phyloP scores from a whole-genome alignment of 177 flowering plant species.

The Vitis hybrid region DNA sequence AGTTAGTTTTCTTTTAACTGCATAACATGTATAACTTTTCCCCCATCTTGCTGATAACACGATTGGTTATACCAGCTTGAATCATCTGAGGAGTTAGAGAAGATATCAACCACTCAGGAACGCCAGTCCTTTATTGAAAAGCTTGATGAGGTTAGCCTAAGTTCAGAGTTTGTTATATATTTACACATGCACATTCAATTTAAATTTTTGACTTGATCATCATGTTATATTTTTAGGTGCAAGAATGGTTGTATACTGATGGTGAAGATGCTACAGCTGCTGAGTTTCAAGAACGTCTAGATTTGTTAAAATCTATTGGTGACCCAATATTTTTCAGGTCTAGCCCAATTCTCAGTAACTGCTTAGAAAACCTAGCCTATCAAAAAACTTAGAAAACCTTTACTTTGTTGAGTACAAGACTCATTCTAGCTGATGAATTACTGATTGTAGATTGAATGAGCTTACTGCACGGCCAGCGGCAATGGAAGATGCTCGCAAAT shows the following conservation, averaged over 20 bases:
- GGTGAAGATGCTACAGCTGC: slow-evolving; percentile 93
- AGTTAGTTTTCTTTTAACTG: no score
- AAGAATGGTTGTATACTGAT: slow-evolving; percentile 96
- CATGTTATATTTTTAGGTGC: slow-evolving; percentile 50
- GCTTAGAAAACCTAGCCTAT: neutral
- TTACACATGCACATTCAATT: no score
- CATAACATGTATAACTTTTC: no score
- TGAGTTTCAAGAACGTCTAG: slow-evolving; percentile 72
- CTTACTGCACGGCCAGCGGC: slow-evolving; percentile 85
- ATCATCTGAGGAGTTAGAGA: slow-evolving; percentile 54
- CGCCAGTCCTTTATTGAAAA: slow-evolving; percentile 74
- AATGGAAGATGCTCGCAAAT: slow-evolving; percentile 53
- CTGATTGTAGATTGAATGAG: slow-evolving; percentile 61
- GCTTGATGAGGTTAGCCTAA: slow-evolving; percentile 73
- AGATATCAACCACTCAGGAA: slow-evolving; percentile 65
- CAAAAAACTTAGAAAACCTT: neutral
- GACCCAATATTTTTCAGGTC: slow-evolving; percentile 95
- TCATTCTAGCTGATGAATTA: slow-evolving; percentile 5
- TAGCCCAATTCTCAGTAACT: neutral
- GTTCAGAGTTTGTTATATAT: no score
- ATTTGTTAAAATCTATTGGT: slow-evolving; percentile 68
- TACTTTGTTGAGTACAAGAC: neutral
- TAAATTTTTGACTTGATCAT: neutral
- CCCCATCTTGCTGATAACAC: neutral
- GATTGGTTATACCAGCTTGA: slow-evolving; percentile 66